Evolutionary conservation across 306 rosid genomes (phyloP), one percentile per base, ranked within the genome.

Genomic region (Albizia julibrissin): DNA sequence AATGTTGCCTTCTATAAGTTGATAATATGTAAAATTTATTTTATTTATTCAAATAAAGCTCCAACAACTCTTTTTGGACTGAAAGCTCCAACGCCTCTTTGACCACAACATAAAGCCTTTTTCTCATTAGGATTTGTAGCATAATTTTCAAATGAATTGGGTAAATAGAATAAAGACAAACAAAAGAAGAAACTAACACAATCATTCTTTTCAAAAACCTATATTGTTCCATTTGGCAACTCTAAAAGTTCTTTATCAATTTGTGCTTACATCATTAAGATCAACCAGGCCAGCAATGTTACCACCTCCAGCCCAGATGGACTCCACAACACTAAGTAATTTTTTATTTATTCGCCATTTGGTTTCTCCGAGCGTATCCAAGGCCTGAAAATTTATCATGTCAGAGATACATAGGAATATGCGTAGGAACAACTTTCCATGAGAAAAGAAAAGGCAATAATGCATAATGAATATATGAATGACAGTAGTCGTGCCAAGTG

Each of bases 221-320:
- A 69, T 10, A 69, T 59, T 52, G 34, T 26, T 26, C 29, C n/a
- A 40, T 42, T 73, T 79, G 8, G 54, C 65, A 49, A 27, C 61
- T 64, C 26, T 47, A 40, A 50, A 49, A 21, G 11, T n/a, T 44
- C 49, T 76, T 83, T 37, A 72, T 70, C 76, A 67, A 67, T 67
- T 10, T 47, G 81, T 72, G 49, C 91, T 89, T 85, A 91, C 98
- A 80, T 93, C 93, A 84, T 87, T 75, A 68, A 92, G 87, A 83
- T 91, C 84, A 83, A 93, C 94, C 79, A 93, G 89, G 81, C 98
- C 98, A 14, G 94, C 98, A 78, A 87, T 67, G 84, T 89, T 87
- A 84, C 98, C 98, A 70, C 98, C 97, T 83, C 69, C 88, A 64
- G 88, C 92, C 98, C 98, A 93, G 85, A 93, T 82, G 84, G 90